Conservation (phyloP, 2,329 filamentous ascomycete species). For the Sporothrix curviconia region DNA sequence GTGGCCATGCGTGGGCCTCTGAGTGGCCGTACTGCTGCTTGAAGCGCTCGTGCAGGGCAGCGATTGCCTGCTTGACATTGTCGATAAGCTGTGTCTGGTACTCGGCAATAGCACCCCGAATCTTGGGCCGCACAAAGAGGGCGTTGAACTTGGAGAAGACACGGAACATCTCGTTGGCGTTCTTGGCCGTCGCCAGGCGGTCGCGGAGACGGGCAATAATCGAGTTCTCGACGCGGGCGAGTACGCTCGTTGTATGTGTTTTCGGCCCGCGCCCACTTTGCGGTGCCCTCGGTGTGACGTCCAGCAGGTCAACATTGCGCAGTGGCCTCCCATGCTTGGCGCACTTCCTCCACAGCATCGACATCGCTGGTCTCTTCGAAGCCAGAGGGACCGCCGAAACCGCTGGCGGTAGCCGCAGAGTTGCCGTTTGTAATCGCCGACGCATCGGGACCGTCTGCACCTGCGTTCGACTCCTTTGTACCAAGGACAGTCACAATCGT, state of each 20-base stretch:
- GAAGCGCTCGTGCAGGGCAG: conserved; percentile 88
- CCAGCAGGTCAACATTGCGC: conserved; percentile 89
- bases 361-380: conserved; percentile 92
- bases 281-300: conserved; percentile 85
- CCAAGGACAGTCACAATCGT: conserved; percentile 97
- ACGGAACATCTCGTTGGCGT: conserved; percentile 98
- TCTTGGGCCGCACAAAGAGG: conserved; percentile 96
- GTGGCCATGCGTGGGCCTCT: conserved; percentile 98
- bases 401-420: neutral
- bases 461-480: conserved; percentile 49
- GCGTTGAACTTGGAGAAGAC: conserved; percentile 99
- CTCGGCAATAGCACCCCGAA: conserved; percentile 92
- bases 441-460: conserved; percentile 55
- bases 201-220: conserved; percentile 94
- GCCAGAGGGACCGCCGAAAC: conserved; percentile 40
- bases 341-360: conserved; percentile 93
- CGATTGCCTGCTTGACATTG: conserved; percentile 94
- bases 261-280: conserved; percentile 88
- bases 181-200: conserved; percentile 89
- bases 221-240: conserved; percentile 92
- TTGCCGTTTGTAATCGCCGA: conserved; percentile 24
- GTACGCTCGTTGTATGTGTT: conserved; percentile 96
- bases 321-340: conserved; percentile 89
- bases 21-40: conserved; percentile 99
- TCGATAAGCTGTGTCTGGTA: conserved; percentile 98